phyloP scores from a whole-genome alignment of 1,284 basidiomycete genomes.

The Amylostereum chailletii region DNA sequence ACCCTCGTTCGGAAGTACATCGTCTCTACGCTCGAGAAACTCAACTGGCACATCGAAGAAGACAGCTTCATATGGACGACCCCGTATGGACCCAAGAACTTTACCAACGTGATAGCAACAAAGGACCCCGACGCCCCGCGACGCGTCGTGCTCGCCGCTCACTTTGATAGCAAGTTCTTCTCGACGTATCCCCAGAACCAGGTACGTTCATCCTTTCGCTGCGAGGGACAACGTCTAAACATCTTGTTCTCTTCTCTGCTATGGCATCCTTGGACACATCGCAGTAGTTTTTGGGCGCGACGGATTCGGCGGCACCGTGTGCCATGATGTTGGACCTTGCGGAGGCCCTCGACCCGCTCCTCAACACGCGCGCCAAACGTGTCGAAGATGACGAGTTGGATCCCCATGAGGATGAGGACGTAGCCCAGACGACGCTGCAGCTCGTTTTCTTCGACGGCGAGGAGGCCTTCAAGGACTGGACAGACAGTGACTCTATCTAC shows the following conservation, averaged over 20 bases:
- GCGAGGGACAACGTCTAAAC: slow-evolving; percentile 2
- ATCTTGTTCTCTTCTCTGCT: not conserved
- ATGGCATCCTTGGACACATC: not conserved
- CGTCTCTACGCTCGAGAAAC: slow-evolving; percentile 50
- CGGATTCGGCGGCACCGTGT: slow-evolving; percentile 94
- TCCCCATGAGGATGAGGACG: slow-evolving; percentile 63
- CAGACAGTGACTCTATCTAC: slow-evolving; percentile 85
- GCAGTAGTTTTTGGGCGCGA: slow-evolving; percentile 88
- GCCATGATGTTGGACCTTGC: slow-evolving; percentile 90
- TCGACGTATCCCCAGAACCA: slow-evolving; percentile 61
- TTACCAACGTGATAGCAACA: slow-evolving; percentile 92
- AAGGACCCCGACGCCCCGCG: slow-evolving; percentile 81
- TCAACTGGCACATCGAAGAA: slow-evolving; percentile 83
- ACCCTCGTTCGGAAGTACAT: slow-evolving; percentile 78
- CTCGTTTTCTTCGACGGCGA: slow-evolving; percentile 98
- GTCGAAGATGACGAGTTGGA: slow-evolving; percentile 36
- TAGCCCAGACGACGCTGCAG: slow-evolving; percentile 80
- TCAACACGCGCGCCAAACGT: slow-evolving; percentile 54
- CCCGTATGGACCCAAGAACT: slow-evolving; percentile 73
- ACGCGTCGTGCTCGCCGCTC: slow-evolving; percentile 84
- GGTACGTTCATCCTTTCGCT: slow-evolving; percentile 31
- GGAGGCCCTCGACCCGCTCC: slow-evolving; percentile 63
- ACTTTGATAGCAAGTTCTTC: slow-evolving; percentile 95
- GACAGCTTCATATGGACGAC: slow-evolving; percentile 77
- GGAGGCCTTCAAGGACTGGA: slow-evolving; percentile 93